phyloP scores from a whole-genome alignment of 116 monocot species.

The Zostera marina region DNA sequence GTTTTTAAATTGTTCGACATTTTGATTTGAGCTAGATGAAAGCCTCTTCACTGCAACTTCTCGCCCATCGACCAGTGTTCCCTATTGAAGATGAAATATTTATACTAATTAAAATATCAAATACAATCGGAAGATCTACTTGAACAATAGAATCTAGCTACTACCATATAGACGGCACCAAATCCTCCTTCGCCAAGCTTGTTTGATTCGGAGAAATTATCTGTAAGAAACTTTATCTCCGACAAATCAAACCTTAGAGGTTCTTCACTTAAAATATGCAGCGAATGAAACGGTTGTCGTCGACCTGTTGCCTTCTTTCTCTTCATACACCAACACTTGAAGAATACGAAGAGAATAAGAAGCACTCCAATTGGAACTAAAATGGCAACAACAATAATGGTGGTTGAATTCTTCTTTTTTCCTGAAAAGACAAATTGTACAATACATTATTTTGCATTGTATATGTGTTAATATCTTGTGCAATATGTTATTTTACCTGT shows the following conservation, averaged over 20 bases:
- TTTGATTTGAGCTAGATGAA: not conserved
- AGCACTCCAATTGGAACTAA: not conserved
- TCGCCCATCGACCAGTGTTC: too few species aligned
- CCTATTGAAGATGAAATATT: too few species aligned
- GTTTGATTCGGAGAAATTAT: slow-evolving; percentile 6
- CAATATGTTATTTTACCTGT: not conserved
- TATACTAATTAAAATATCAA: too few species aligned
- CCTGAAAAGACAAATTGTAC: too few species aligned
- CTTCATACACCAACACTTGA: not conserved
- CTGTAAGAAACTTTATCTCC: not conserved
- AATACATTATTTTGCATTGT: too few species aligned
- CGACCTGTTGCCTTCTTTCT: not conserved
- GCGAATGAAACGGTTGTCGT: not conserved
- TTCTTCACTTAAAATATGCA: not conserved
- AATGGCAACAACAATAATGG: not conserved
- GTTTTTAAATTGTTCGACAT: not conserved
- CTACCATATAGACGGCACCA: slow-evolving; percentile 15
- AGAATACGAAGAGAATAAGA: not conserved
- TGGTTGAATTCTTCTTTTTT: not conserved
- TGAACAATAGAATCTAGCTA: too few species aligned
- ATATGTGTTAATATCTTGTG: too few species aligned
- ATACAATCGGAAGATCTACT: too few species aligned
- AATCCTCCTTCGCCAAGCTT: slow-evolving; percentile 17
- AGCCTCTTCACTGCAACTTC: slow-evolving; percentile 3
- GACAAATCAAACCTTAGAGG: not conserved